Evolutionary conservation across 2,329 filamentous ascomycete genomes (phyloP).

Genomic region (Aspergillus arachidicola): DNA sequence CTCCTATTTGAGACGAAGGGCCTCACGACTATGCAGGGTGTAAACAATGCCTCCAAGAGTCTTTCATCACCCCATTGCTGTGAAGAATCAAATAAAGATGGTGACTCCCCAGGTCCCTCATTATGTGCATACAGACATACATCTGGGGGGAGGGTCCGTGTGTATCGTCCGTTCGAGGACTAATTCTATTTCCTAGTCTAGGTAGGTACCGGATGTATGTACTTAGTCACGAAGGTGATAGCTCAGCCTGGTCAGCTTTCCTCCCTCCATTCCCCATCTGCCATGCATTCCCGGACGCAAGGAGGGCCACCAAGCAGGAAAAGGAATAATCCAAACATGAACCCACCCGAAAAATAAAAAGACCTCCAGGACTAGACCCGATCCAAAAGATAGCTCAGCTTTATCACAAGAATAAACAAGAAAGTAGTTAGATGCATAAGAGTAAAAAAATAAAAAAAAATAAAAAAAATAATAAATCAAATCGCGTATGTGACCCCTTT

Average conservation of each 20-base stretch:
- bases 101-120: neutral
- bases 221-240: neutral
- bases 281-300: slow-evolving; percentile 22
- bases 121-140: neutral
- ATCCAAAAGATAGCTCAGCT: neutral
- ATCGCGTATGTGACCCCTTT: slow-evolving; percentile 20
- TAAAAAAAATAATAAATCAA: neutral
- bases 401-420: no score
- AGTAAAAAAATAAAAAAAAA: neutral
- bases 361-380: neutral
- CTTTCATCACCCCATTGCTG: neutral
- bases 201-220: neutral
- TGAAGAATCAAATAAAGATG: neutral
- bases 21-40: neutral
- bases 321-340: neutral
- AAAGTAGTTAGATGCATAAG: neutral
- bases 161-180: neutral
- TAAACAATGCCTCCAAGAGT: neutral
- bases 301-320: slow-evolving; percentile 2
- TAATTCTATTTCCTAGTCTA: neutral
- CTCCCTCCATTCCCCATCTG: slow-evolving; percentile 16
- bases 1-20: neutral
- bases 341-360: neutral
- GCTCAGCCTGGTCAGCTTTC: neutral
- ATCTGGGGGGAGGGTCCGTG: neutral